Evolutionary conservation across 2,329 filamentous ascomycete species (phyloP), one percentile per base, ranked within the genome.

Genomic region (Penicillium paneum): DNA sequence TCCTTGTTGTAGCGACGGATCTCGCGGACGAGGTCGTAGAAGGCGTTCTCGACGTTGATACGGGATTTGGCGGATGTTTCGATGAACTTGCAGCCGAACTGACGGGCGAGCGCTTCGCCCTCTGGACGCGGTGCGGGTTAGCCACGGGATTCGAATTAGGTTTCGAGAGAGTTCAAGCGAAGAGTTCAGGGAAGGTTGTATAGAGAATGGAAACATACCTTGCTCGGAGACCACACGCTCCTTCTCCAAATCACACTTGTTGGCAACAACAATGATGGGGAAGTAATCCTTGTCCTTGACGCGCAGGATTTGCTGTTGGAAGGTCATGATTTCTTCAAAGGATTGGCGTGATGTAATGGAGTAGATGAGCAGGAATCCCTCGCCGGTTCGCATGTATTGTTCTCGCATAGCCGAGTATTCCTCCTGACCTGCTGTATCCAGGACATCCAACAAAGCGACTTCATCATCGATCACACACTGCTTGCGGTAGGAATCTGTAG

Each of bases 261-360:
- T 99, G 67, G 91, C 94, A 39, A 97, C 94, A 42, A 99, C 90
- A 55, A 97, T 96, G 81, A 99, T 97, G 66, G 94, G 94, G 81
- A 99, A 99, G 76, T 97, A 96, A 78, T 99, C 94, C 85, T 96
- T 97, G 81, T 97, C 94, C 83, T 99, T 99, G 68, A 99, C 94
- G 66, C 94, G 82, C 66, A 99, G 82, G 73, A 99, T 99, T 78
- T 99, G 94, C 81, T 97, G 92, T 78, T 97, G 92, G 79, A 97
- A 97, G 45, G 91, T 96, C 78, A 91, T 89, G 76, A 99, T 97
- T 80, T 99, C 94, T 74, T 99, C 93, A 71, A 97, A 97, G 69
- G 90, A 96, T 78, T 97, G 92, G 71, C 92, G 86, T 71, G 93
- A 97, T 53, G 90, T 97, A 80, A 99, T 99, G 65, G 92, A 96